Conservation (phyloP, 768 basidiomycete genomes). For the Mycena albidolilacea region DNA sequence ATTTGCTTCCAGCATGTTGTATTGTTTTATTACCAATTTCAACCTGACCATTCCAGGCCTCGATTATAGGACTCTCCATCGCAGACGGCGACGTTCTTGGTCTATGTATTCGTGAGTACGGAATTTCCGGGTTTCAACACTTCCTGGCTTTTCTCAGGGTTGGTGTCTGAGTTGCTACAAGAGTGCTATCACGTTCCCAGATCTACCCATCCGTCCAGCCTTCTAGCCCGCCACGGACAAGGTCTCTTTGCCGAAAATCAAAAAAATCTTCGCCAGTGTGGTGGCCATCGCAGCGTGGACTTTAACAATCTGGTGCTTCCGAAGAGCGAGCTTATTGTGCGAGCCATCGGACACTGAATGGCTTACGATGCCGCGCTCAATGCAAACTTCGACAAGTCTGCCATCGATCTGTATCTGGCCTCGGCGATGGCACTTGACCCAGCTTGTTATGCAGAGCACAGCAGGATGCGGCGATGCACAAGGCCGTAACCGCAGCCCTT, state of each 20-base stretch:
- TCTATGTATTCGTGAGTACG: constrained; percentile 49
- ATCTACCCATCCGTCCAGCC: not conserved
- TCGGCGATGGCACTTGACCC: constrained; percentile 52
- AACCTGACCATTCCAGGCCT: not conserved
- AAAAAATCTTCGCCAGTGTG: constrained; percentile 41
- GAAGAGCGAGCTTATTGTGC: too few relatives aligned
- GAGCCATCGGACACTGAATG: too few relatives aligned
- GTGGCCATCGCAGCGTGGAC: constrained; percentile 47
- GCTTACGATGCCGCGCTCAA: too few relatives aligned
- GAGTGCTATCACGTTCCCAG: constrained; percentile 42
- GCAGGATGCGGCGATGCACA: constrained; percentile 51
- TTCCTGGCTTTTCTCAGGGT: constrained; percentile 38
- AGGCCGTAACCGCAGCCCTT: constrained; percentile 48
- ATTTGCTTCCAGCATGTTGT: constrained; percentile 11
- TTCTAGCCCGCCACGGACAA: constrained; percentile 41
- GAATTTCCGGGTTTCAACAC: not conserved
- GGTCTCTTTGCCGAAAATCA: constrained; percentile 38
- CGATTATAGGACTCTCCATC: constrained; percentile 38
- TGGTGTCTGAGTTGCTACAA: constrained; percentile 47
- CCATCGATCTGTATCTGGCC: constrained; percentile 58
- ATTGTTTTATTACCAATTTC: not conserved
- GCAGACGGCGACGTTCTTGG: too few relatives aligned
- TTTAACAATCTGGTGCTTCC: constrained; percentile 52
- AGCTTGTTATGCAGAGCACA: constrained; percentile 59
- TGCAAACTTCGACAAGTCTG: too few relatives aligned